Conservation (phyloP, 2,329 filamentous ascomycete genomes). For the Microthyrium microscopicum region DNA sequence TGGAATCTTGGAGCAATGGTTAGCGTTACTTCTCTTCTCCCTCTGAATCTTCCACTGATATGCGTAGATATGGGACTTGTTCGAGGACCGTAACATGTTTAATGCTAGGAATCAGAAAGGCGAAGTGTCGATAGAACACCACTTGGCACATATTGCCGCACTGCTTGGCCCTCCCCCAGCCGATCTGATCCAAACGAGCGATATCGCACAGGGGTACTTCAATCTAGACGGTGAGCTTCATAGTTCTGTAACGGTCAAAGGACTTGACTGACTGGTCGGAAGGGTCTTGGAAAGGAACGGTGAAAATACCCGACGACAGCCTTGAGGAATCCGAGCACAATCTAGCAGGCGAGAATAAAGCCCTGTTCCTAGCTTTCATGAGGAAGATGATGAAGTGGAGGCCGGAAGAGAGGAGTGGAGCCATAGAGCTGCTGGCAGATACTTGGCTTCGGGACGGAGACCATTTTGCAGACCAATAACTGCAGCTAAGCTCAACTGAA, state of each 20-base stretch:
- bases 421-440: constrained; percentile 21
- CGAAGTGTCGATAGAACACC: background rate
- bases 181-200: constrained; percentile 1
- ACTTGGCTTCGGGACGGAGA: too few species aligned
- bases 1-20: constrained; percentile 15
- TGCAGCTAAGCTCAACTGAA: too few species aligned
- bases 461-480: too few species aligned
- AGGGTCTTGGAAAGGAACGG: constrained; percentile 1
- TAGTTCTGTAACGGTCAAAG: too few species aligned
- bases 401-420: constrained; percentile 21
- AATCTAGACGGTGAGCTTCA: background rate
- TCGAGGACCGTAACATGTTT: constrained; percentile 13
- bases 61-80: constrained; percentile 14
- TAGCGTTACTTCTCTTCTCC: constrained; percentile 2
- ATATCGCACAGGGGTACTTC: background rate
- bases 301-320: constrained; percentile 6
- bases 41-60: background rate
- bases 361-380: constrained; percentile 19
- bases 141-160: constrained; percentile 2
- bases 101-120: constrained; percentile 8
- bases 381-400: constrained; percentile 22
- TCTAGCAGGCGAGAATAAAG: constrained; percentile 16
- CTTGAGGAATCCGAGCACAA: constrained; percentile 10
- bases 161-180: constrained; percentile 2
- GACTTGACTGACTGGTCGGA: too few species aligned